Evolutionary conservation across 2,329 filamentous ascomycete species (phyloP), one percentile per base, ranked within the genome.

Genomic region (Diaporthe sp.): DNA sequence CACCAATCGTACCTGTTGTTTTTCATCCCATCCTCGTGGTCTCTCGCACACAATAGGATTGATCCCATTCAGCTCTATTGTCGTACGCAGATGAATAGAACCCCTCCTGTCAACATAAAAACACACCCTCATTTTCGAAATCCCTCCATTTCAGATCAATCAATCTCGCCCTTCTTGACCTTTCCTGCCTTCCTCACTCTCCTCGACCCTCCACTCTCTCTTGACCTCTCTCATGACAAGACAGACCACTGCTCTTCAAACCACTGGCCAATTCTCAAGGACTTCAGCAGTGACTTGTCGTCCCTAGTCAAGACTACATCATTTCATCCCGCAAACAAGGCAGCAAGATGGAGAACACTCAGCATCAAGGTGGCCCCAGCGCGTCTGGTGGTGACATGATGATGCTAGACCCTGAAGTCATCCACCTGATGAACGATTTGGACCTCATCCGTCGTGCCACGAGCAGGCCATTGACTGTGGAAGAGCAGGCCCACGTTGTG

Each of bases 21-120:
- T 70, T 70, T 55, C 65, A 55, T 55, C 65, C 65, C 65, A 70
- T 70, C 65, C 55, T 22, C 19, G 25, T 37, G 22, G 49, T 34
- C 49, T n/a, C 22, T 55, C 8, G 15, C 31, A 34, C 34, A 70
- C 65, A 70, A 70, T 70, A 49, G 22, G 34, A 70, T 8, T 28
- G 15, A 4, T 39, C 34, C 65, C 17, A 70, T 55, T 55, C n/a
- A 42, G n/a, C 49, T 55, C 25, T 55, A 49, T 70, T 55, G 25
- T 70, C 9, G 12, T 15, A 28, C 6, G 25, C 39, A 44, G n/a
- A 10, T 62, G 60, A 62, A 62, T 55, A 31, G 3, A 62, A 62
- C 17, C 19, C 15, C 65, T 68, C 31, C 65, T 37, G 46, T 55
- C 65, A 53, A 37, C n/a, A 68, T 25, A 53, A 51, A 39, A 22